Evolutionary conservation across 345 rosid genomes (phyloP).

Genomic region (Sonneratia caseolaris): DNA sequence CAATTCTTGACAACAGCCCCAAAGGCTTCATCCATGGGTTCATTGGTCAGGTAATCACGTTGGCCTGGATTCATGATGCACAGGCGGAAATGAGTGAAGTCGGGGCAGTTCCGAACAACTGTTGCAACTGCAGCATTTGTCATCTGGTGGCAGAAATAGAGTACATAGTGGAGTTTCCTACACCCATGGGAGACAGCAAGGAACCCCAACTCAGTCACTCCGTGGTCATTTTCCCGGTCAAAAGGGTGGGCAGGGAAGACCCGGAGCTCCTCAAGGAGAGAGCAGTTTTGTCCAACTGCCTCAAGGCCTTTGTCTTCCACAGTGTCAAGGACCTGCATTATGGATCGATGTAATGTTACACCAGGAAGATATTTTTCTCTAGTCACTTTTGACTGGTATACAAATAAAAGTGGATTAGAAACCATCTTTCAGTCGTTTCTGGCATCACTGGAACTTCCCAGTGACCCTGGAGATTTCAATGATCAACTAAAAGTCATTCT

Average conservation of each 20-base stretch:
- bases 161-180: conserved; percentile 49
- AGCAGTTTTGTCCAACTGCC: conserved; percentile 45
- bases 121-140: conserved; percentile 64
- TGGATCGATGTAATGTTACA: background rate
- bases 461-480: background rate
- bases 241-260: conserved; percentile 64
- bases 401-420: background rate
- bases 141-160: conserved; percentile 62
- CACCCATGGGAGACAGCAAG: conserved; percentile 56
- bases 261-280: conserved; percentile 58
- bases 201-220: conserved; percentile 56
- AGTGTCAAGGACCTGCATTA: conserved; percentile 49
- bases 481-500: background rate
- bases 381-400: background rate
- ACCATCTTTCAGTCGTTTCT: background rate
- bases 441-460: background rate
- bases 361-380: background rate
- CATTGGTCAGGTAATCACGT: conserved; percentile 50
- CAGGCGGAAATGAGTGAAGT: conserved; percentile 62
- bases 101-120: conserved; percentile 54
- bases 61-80: conserved; percentile 64
- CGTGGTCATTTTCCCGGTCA: conserved; percentile 37
- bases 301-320: conserved; percentile 60
- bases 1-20: conserved; percentile 63
- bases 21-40: conserved; percentile 69